Evolutionary conservation across 495 filamentous ascomycete genomes (phyloP), one percentile per base, ranked within the genome.

Genomic region (Daldinia bambusicola): DNA sequence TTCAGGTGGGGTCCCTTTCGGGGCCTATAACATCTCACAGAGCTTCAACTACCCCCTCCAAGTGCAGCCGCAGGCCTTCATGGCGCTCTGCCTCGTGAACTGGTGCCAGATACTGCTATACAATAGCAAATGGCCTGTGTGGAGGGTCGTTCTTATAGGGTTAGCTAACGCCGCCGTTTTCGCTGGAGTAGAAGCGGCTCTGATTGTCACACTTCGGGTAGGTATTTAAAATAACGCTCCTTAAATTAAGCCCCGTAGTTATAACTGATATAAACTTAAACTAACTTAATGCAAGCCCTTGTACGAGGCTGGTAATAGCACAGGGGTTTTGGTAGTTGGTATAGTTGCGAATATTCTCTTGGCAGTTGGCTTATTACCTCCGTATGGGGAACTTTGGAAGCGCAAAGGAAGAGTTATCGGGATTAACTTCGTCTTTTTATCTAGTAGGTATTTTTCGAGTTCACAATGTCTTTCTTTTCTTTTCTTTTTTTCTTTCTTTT

Each of bases 41-140:
- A 82, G 89, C 66, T 91, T 94, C 79, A 94, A 93, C 75, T 83
- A 92, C 40, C 89, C 91, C 0, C 77, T 93, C 13, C 90, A 93
- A 63, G 83, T 93, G 8, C 91, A 94, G 78, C 89, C 91, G 6
- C 91, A 93, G 72, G 80, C 86, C 3, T 93, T 93, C 69, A 85
- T 87, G 66, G 77, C 80, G 12, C 84, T 93, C 14, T 87, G 88
- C 26, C 78, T 92, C 2, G 78, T 93, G 7, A 85, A 84, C 57
- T 93, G 89, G 90, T 85, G 81, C 0, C 91, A 93, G 77, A 84
- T 85, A 8, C 67, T 92, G 64, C 76, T 87, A 26, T 93, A 93
- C 67, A 79, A 85, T 62, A 89, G 87, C 32, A 76, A 83, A 37
- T 91, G 86, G 82, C 74, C 74, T 30, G 53, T 72, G 1, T 81